A percentile compares a stretch with the other conserved stretches of the same genome.
phyloP scores from a whole-genome alignment of 176 grass and related monocot genomes.

The Otatea glauca region DNA sequence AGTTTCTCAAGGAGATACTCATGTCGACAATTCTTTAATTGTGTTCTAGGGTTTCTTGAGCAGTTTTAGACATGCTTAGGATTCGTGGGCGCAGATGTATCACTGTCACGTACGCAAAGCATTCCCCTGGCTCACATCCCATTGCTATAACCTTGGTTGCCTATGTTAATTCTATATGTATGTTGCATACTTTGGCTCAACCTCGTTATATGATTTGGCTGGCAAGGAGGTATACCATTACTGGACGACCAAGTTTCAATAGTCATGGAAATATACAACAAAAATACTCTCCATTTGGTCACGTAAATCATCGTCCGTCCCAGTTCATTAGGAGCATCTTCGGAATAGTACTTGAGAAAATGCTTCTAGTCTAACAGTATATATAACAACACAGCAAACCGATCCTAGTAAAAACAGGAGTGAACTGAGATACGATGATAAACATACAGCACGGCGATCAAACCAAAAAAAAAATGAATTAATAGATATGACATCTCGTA shows the following conservation, averaged over 20 bases:
- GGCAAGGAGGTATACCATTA: not conserved
- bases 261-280: not conserved
- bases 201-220: not conserved
- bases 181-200: slow-evolving; percentile 6
- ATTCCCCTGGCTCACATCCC: not conserved
- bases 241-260: not conserved
- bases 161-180: not conserved
- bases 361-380: not conserved
- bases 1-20: slow-evolving; percentile 65
- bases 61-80: not conserved
- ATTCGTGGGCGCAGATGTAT: not conserved
- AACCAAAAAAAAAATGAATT: not conserved
- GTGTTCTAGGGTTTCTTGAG: slow-evolving; percentile 6
- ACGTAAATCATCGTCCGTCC: not conserved
- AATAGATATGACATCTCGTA: slow-evolving; percentile 37
- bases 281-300: not conserved
- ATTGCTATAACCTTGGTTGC: not conserved
- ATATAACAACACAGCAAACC: not conserved
- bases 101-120: not conserved
- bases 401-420: not conserved
- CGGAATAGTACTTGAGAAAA: not conserved
- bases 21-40: slow-evolving; percentile 71
- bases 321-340: not conserved
- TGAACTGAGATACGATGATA: not conserved
- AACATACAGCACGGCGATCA: not conserved